Evolutionary conservation across 768 basidiomycete genomes (phyloP), one percentile per base, ranked within the genome.

Genomic region (Termitomyces sp.): DNA sequence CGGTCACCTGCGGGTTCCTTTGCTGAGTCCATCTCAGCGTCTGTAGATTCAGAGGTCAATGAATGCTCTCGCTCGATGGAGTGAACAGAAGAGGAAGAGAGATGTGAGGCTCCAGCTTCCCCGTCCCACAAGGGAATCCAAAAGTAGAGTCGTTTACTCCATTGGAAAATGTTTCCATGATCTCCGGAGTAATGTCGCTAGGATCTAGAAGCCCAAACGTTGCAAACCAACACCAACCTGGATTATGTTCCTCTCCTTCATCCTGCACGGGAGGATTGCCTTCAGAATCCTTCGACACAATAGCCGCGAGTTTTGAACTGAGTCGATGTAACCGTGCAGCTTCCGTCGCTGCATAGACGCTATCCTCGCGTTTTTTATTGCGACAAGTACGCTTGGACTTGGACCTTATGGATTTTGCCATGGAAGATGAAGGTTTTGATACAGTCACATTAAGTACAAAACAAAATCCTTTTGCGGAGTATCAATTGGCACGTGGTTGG

Each of bases 341-440:
- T 62, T 89, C 87, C 9, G 83, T 78, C 1, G 81, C 91, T 50
- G 91, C 91, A 66, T 89, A 93, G 56, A 89, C 81, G 56, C 90
- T 87, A 47, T 74, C 71, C 67, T 86, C 82, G 60, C 91, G 85
- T 72, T 93, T 93, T 66, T 88, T 87, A 14, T 85, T 77, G 64
- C 91, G 88, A 72, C 83, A 90, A 14, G 82, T 74, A 33, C 92
- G 88, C 69, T 93, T 94, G 50, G 82, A 79, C 74, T 94, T 94
- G 7, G 90, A 91, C 68, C 92, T 79, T 43, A 83, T 80, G 47
- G 90, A 92, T 78, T 94, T 94, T 46, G 88, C 91, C 91, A 94
- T 92, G 32, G 50, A 40, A 26, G 20, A 59, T 59, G 61, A 62
- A 60, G 9, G 41, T n/a, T 18, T 18, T 57, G 59, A 56, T 40